Evolutionary conservation across 108 stramenopile species (phyloP).

Genomic region (Skeletonema marinoi): DNA sequence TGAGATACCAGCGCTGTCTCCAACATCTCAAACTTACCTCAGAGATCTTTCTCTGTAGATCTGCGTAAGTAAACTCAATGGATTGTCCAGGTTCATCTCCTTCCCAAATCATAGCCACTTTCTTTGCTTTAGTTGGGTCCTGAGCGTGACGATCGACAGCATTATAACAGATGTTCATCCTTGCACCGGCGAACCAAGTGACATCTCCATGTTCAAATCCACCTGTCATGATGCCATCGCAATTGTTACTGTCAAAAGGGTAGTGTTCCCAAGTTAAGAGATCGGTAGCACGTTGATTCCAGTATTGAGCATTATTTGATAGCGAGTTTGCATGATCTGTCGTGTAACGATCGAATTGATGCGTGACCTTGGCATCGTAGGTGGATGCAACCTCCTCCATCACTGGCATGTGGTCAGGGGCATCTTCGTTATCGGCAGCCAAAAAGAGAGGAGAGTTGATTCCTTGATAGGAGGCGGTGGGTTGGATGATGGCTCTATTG

Average conservation of each 20-base stretch:
- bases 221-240: constrained; percentile 32
- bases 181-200: constrained; percentile 74
- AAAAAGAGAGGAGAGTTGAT: constrained; percentile 1
- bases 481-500: not conserved
- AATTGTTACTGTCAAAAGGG: constrained; percentile 24
- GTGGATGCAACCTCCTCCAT: constrained; percentile 37
- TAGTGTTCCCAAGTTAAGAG: constrained; percentile 48
- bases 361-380: constrained; percentile 20
- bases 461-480: not conserved
- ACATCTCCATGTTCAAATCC: constrained; percentile 63
- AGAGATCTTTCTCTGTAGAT: constrained; percentile 65
- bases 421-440: not conserved
- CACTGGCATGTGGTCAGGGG: constrained; percentile 48
- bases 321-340: constrained; percentile 34
- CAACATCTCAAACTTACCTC: not conserved
- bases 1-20: not conserved
- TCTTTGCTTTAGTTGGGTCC: constrained; percentile 28
- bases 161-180: constrained; percentile 74
- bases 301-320: constrained; percentile 32
- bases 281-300: constrained; percentile 39
- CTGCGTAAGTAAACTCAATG: constrained; percentile 61
- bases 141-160: constrained; percentile 62
- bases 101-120: constrained; percentile 85
- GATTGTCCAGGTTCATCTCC: constrained; percentile 73
- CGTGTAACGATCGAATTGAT: constrained; percentile 38